Base-by-base conservation (phyloP, 352 stramenopile genomes). In the Phytophthora chlamydospora region DNA sequence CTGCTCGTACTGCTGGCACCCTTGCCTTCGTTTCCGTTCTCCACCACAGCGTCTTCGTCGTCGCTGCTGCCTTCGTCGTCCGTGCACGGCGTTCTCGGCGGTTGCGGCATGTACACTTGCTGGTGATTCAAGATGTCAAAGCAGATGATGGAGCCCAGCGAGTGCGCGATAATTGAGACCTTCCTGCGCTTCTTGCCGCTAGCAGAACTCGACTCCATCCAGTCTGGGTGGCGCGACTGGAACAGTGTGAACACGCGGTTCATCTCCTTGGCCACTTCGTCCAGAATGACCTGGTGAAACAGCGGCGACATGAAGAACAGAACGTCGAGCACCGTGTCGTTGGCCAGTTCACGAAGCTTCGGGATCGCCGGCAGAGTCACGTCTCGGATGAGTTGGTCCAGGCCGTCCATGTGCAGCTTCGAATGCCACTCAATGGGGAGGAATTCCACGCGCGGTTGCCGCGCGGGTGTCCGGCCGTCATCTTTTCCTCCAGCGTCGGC, bases 291-390 rank as follows among this genome's bases (percentile, higher is more conserved):
- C 58, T 97, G 88, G 52, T 98, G 91, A 56, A 97, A 96, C 40
- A 93, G 76, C 17, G 90, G 89, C 46, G 83, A 96, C 90, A 98
- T 97, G 70, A 97, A 98, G 56, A 96, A 96, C 6, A 97, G 74
- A 19, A 97, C 85, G 56, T 98, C 91, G 39, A 98, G 69, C 43
- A 98, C 75, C 2, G 91, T 97, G 61, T 98, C 93, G 67, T 98
- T 98, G 12, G 90, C 89, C 64, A 98, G 91, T 45, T 96, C 85
- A 27, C 93, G 78, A 57, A 98, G 66, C 49, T 97, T 92, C 4
- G 93, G 93, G 62, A 98, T 98, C 6, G 85, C 85, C 8, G 85
- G 85, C 9, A 93, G 57, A 29, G 85, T 93, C 46, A 92, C 81
- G 39, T 90, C 81, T 9, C 73, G 81, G 31, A 92, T 94, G 38